A percentile compares a stretch with the other conserved stretches of the same genome.
Evolutionary conservation across 2,329 filamentous ascomycete genomes (phyloP).

Genomic region (Helicocarpus griseus): DNA sequence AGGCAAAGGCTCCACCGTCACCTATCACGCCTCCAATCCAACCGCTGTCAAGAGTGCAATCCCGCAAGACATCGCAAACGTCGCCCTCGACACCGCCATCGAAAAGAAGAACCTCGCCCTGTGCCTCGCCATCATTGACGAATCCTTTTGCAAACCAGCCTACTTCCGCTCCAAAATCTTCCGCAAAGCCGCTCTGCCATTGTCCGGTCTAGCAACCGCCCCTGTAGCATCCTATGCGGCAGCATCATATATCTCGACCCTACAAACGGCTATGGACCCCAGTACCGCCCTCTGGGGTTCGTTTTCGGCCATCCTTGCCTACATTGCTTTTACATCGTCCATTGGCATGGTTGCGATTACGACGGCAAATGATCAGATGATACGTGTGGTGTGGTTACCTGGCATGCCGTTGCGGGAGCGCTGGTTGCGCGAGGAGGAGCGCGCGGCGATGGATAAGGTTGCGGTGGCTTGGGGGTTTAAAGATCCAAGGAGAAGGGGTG

Average conservation of each 20-base stretch:
- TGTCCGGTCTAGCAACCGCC: conserved; percentile 29
- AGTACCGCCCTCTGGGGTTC: conserved; percentile 65
- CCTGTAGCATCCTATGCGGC: conserved; percentile 50
- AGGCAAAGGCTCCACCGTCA: conserved; percentile 48
- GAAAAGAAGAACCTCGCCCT: conserved; percentile 66
- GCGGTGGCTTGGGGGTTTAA: conserved; percentile 88
- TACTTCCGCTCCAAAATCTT: conserved; percentile 36
- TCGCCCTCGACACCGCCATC: conserved; percentile 71
- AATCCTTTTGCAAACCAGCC: conserved; percentile 38
- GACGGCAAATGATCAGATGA: conserved; percentile 91
- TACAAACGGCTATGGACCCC: conserved; percentile 69
- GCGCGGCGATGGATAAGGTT: conserved; percentile 75
- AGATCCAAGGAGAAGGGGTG: conserved; percentile 66
- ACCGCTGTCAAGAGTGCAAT: conserved; percentile 63
- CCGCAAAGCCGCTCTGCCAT: conserved; percentile 30
- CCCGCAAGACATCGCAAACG: conserved; percentile 57
- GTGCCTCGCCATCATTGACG: conserved; percentile 67
- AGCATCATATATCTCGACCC: conserved; percentile 55
- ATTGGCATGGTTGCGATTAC: conserved; percentile 76
- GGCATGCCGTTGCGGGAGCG: conserved; percentile 71
- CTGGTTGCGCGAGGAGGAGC: conserved; percentile 84
- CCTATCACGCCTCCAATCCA: conserved; percentile 55
- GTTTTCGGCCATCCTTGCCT: conserved; percentile 72
- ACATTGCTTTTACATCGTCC: conserved; percentile 68
- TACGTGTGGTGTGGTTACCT: conserved; percentile 77